Percentiles rank a stretch among this genome's conserved stretches.
phyloP scores from a whole-genome alignment of 1,139 yeast genomes.

The Lodderomyces metapsilosis region DNA sequence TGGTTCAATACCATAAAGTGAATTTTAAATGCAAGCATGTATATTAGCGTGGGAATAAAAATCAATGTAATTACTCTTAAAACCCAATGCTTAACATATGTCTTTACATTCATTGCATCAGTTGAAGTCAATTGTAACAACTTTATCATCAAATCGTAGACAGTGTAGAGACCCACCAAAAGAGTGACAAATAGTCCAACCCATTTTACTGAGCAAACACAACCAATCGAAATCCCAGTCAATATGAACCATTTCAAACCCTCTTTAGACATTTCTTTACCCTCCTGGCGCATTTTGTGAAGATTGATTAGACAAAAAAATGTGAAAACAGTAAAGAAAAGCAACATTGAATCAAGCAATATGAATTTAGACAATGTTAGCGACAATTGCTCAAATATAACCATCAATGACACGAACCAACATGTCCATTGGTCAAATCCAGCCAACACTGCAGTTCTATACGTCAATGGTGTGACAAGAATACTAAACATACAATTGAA shows the following conservation, averaged over 20 bases:
- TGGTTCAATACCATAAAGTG: constrained; percentile 75
- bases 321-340: constrained; percentile 67
- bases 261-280: constrained; percentile 30
- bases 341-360: constrained; percentile 67
- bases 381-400: constrained; percentile 62
- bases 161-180: constrained; percentile 81
- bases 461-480: constrained; percentile 62
- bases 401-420: constrained; percentile 58
- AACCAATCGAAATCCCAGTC: constrained; percentile 84
- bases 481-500: constrained; percentile 67
- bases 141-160: constrained; percentile 69
- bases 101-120: constrained; percentile 26
- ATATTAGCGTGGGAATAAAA: constrained; percentile 69
- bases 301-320: constrained; percentile 56
- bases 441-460: constrained; percentile 53
- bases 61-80: constrained; percentile 67
- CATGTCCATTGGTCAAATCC: constrained; percentile 47
- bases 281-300: constrained; percentile 38
- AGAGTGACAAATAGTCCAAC: constrained; percentile 88
- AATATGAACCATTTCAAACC: constrained; percentile 60
- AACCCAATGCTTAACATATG: constrained; percentile 67
- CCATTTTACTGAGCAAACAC: constrained; percentile 94
- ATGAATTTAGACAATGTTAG: constrained; percentile 70
- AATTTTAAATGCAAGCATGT: constrained; percentile 68
- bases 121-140: constrained; percentile 44